Conservation (phyloP, 208 protist species). For the Phytomonas francai region DNA sequence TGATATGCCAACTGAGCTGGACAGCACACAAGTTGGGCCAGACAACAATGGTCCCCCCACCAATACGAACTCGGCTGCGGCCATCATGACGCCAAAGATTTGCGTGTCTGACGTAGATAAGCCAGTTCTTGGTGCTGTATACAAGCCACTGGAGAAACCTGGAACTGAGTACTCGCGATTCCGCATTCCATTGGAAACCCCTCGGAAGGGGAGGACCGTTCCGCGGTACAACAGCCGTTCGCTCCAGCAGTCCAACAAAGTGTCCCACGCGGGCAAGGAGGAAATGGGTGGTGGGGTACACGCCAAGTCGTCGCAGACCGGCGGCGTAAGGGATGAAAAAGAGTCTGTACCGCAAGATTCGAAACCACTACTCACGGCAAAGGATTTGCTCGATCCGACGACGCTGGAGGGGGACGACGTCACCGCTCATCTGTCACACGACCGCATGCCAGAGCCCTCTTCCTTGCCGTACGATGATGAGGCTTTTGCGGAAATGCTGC, state of each 20-base stretch:
- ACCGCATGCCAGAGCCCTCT: not conserved
- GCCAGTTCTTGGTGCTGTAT: constrained; percentile 32
- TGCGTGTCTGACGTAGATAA: not conserved
- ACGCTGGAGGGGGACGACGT: too few species aligned
- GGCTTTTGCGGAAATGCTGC: constrained; percentile 68
- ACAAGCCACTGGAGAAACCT: constrained; percentile 18
- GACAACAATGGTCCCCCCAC: too few species aligned
- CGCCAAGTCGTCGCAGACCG: not conserved
- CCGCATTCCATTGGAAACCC: constrained; percentile 30
- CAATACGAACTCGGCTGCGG: not conserved
- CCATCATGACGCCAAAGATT: not conserved
- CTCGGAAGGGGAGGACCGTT: constrained; percentile 1
- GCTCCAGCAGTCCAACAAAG: constrained; percentile 16
- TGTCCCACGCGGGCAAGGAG: not conserved
- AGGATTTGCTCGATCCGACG: not conserved
- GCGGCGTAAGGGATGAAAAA: not conserved
- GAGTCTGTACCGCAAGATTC: not conserved
- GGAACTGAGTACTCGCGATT: constrained; percentile 46
- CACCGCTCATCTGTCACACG: too few species aligned
- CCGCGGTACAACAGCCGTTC: constrained; percentile 36
- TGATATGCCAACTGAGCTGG: constrained; percentile 11
- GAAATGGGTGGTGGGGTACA: not conserved
- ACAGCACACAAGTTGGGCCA: too few species aligned
- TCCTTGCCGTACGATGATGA: constrained; percentile 84
- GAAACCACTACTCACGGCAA: not conserved